Base-by-base conservation (phyloP, 441 rosid genomes). In the Populus hybrid region DNA sequence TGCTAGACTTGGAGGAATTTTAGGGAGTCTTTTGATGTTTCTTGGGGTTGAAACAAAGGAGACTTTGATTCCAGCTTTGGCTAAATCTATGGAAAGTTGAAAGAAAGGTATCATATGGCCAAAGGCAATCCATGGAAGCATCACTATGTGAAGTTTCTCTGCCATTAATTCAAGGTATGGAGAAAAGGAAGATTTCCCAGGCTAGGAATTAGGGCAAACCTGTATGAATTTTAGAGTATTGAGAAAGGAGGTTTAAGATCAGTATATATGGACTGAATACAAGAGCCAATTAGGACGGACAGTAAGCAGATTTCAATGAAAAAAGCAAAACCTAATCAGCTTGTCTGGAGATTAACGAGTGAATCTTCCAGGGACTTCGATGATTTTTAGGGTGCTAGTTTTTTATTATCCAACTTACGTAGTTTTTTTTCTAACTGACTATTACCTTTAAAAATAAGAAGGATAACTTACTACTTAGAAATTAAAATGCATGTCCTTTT, bases 21-120 rank as follows among this genome's bases (percentile, higher is more conserved):
- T 4, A 1, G 89, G 87, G 3, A 86, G 89, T 35, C 89, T 74
- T 24, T 66, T 72, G 23, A 81, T 76, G 84, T 75, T 84, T 53
- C 69, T 46, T 1, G 86, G 86, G 42, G 87, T 79, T 18, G 84
- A 83, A 5, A 83, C 19, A 12, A 76, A 81, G 21, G 87, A 86
- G 71, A 87, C 83, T 14, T 71, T 78, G 36, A 84, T 64, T 0
- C 84, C 86, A 5, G 50, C 46, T 69, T 76, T 75, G 28, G 89
- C 89, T 14, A 87, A 57, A 7, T 74, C 75, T 8, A 79, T 9
- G 4, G 85, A 83, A 53, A 87, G 83, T 19, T 82, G 85, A 79
- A 84, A 79, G 78, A 82, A 82, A 6, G 83, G 89, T 2, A 84
- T 76, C 73, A 86, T 21, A 40, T 83, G 89, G 3, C 89, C 87